Conservation (phyloP, 1,139 yeast genomes). For the Saccharomyces pastorianus region DNA sequence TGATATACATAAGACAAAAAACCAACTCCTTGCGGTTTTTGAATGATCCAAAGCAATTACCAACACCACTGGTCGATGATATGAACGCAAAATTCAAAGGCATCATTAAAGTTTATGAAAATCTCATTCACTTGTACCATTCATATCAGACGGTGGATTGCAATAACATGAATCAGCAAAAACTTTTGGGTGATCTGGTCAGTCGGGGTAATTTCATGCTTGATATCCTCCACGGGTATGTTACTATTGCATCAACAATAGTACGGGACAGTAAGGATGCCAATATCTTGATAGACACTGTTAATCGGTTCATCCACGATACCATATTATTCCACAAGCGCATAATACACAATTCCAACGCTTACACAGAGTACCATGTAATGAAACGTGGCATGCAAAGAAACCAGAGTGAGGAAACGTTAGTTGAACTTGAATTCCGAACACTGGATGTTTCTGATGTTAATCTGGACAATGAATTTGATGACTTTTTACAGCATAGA, state of each 20-base stretch:
- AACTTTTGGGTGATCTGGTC: background rate
- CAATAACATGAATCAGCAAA: background rate
- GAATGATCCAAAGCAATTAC: background rate
- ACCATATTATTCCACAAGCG: background rate
- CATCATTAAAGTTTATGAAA: background rate
- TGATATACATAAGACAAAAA: background rate
- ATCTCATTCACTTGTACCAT: background rate
- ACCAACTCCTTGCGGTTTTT: background rate
- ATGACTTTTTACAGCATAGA: conserved; percentile 11
- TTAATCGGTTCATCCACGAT: background rate
- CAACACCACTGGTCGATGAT: background rate
- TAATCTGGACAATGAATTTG: conserved; percentile 6
- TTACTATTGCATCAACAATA: background rate
- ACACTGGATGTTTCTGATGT: background rate
- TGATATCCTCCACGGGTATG: background rate
- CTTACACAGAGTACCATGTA: background rate
- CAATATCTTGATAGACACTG: background rate
- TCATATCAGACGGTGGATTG: background rate
- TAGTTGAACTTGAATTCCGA: background rate
- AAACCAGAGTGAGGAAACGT: background rate
- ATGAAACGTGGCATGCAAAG: background rate
- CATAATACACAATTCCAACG: background rate
- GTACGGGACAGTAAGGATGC: background rate
- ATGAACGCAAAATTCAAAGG: background rate
- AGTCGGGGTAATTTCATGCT: background rate